These are phyloP conservation scores for Tylopilus intermedius DNA, from an alignment of 768 basidiomycete species.

Conservation along the genomic window DNA sequence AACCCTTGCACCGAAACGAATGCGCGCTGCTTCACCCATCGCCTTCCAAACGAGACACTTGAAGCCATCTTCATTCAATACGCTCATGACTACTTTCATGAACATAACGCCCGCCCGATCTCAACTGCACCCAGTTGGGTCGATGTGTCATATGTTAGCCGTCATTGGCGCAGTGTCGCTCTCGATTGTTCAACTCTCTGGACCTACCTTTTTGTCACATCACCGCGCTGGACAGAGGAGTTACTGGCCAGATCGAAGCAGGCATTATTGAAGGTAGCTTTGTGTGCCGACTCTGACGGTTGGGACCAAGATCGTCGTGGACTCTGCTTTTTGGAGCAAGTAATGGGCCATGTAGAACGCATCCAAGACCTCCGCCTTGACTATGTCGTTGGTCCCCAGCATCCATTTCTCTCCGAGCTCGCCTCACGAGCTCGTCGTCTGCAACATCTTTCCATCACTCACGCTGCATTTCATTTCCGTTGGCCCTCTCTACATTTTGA, in stretches of 20 bases:
- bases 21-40: too few species aligned
- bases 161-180: constrained; percentile 41
- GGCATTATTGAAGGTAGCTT: constrained; percentile 21
- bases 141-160: constrained; percentile 13
- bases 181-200: constrained; percentile 38
- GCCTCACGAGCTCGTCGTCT: neutral
- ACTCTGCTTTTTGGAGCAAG: neutral
- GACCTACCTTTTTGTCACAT: constrained; percentile 29
- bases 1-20: too few species aligned
- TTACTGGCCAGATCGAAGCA: constrained; percentile 42
- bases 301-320: neutral
- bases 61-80: too few species aligned
- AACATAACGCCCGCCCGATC: too few species aligned
- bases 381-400: too few species aligned
- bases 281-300: neutral
- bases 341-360: neutral
- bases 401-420: neutral
- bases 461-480: neutral
- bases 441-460: neutral
- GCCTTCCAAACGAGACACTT: too few species aligned
- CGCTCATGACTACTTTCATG: too few species aligned
- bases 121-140: neutral
- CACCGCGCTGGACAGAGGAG: constrained; percentile 35
- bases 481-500: neutral
- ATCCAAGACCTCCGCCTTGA: neutral